phyloP scores from a whole-genome alignment of 805 yeast genomes.

The Schizosaccharomyces japonicus region DNA sequence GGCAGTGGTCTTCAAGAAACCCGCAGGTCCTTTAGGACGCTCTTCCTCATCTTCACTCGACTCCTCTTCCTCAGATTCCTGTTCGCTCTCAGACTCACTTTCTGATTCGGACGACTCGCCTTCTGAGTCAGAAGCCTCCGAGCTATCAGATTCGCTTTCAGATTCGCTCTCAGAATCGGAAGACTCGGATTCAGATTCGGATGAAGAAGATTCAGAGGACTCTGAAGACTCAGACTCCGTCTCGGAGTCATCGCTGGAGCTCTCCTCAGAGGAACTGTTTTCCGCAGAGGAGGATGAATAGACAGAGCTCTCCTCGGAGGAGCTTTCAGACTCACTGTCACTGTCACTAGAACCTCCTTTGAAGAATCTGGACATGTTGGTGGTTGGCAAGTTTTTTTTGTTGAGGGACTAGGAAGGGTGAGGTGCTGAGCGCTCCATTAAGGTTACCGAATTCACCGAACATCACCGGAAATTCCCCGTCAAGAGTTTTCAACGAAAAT shows the following conservation, averaged over 20 bases:
- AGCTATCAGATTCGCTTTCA: neutral
- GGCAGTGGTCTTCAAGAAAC: slow-evolving; percentile 18
- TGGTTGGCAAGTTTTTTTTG: slow-evolving; percentile 4
- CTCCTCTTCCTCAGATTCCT: slow-evolving; percentile 24
- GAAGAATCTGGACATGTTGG: slow-evolving; percentile 74
- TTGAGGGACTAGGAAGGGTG: slow-evolving; percentile 1
- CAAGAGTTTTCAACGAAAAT: no score
- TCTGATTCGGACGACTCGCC: slow-evolving; percentile 6
- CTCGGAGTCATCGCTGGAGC: neutral
- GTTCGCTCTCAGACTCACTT: slow-evolving; percentile 11
- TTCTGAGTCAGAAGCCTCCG: slow-evolving; percentile 15
- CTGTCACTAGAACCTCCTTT: slow-evolving; percentile 29
- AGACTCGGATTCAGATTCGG: neutral
- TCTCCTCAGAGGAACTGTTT: slow-evolving; percentile 9
- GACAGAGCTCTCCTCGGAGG: slow-evolving; percentile 33
- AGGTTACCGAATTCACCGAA: no score
- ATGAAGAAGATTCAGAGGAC: neutral
- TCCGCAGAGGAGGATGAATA: slow-evolving; percentile 15
- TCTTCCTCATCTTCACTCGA: slow-evolving; percentile 18
- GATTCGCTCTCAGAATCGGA: neutral
- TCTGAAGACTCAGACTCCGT: slow-evolving; percentile 1
- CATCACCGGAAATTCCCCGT: no score
- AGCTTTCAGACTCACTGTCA: slow-evolving; percentile 29
- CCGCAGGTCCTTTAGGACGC: slow-evolving; percentile 14
- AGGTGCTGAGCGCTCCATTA: slow-evolving; percentile 1